These are phyloP conservation scores for Novymonas esmeraldas DNA, from an alignment of 208 protist species.

Conservation along the genomic window DNA sequence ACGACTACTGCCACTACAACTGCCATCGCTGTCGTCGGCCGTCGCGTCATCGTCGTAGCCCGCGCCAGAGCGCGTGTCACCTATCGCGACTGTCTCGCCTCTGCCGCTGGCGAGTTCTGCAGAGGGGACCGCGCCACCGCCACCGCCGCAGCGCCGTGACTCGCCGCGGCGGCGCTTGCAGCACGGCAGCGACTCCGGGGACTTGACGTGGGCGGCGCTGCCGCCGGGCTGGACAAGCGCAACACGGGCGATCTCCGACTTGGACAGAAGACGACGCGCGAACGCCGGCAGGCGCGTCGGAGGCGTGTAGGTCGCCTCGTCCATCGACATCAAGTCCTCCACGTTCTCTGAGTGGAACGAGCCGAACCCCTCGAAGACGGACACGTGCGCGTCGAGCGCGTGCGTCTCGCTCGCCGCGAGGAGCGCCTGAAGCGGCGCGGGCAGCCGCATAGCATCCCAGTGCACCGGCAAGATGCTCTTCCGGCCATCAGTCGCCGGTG, in stretches of 20 bases:
- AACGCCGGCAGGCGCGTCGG: slow-evolving; percentile 51
- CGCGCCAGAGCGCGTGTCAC: slow-evolving; percentile 1
- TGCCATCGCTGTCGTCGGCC: slow-evolving; percentile 2
- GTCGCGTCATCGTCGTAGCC: slow-evolving; percentile 8
- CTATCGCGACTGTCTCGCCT: slow-evolving; percentile 7
- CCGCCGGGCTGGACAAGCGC: background rate
- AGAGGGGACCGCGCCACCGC: slow-evolving; percentile 9
- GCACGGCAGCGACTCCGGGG: background rate
- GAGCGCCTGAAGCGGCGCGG: slow-evolving; percentile 23
- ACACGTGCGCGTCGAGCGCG: slow-evolving; percentile 34
- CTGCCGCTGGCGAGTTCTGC: slow-evolving; percentile 1
- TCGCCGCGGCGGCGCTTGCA: slow-evolving; percentile 16
- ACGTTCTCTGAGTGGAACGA: slow-evolving; percentile 93
- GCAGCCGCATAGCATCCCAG: slow-evolving; percentile 42
- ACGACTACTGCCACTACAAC: background rate
- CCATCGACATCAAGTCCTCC: slow-evolving; percentile 71
- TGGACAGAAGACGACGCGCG: slow-evolving; percentile 47
- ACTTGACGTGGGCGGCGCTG: background rate
- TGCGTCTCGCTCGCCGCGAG: slow-evolving; percentile 34
- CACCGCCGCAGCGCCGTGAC: background rate
- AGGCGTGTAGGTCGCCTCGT: slow-evolving; percentile 45
- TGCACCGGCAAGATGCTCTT: slow-evolving; percentile 20
- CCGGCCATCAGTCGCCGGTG: background rate
- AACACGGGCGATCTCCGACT: slow-evolving; percentile 32
- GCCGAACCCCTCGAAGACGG: slow-evolving; percentile 87